Evolutionary conservation across 192 early-diverging fungal species (phyloP), one percentile per base, ranked within the genome.

Genomic region (Obelidium mucronatum): DNA sequence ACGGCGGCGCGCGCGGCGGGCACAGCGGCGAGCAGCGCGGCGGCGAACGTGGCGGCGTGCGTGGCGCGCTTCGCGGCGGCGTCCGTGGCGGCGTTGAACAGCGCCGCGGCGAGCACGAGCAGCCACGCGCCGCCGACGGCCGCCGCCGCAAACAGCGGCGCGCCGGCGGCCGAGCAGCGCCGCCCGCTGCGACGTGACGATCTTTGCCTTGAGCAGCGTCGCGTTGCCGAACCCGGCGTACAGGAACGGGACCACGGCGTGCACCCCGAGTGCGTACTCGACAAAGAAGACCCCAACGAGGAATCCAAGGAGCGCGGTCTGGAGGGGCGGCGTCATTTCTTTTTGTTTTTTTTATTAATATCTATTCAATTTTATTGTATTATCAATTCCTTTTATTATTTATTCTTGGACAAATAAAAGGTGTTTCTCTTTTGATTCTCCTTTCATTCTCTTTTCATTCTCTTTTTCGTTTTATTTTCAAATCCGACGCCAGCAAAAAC

Each of bases 221-320:
- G 75, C 44, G 65, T 76, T 66, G 52, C 51, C 36, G 36, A 52
- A 76, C 19, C 39, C 75, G 8, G 62, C 24, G 22, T 42, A 6
- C 6, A 76, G 22, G 65, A 54, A 55, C 52, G 75, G 75, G n/a
- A 56, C 30, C 39, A 76, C 17, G 44, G 71, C 64, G 75, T 76
- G 53, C 42, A 51, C 19, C 6, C 75, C 75, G 5, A 76, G 52
- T 22, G 44, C 54, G 44, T 48, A 17, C 30, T 76, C 75, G 15
- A 67, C 30, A 53, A 66, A 66, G 11, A 37, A 13, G 64, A 76
- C 36, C 15, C 75, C 75, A 1, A 55, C 33, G 37, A 76, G 64
- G 61, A 62, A 44, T n/a, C 31, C 73, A 3, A 65, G 60, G 39
- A 75, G 60, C 19, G 60, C 62, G 22, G 61, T 39, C 48, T 62